Percentiles rank a stretch among this genome's conserved stretches.
phyloP scores from a whole-genome alignment of 306 rosid species.

The Castanospermum australe region DNA sequence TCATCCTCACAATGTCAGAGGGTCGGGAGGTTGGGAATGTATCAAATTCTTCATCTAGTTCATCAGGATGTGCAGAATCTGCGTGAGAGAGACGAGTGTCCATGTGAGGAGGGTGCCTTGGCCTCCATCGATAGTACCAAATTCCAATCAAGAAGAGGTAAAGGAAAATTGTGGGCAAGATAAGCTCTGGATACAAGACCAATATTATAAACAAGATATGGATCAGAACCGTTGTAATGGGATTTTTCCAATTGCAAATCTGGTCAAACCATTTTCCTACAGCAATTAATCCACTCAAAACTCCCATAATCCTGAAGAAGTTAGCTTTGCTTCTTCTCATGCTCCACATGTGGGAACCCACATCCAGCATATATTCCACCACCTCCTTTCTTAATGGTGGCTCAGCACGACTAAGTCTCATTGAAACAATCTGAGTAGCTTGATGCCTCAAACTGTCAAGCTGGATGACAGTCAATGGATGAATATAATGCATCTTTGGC shows the following conservation, averaged over 20 bases:
- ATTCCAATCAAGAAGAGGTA: conserved; percentile 96
- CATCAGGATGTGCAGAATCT: conserved; percentile 86
- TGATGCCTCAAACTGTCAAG: conserved; percentile 96
- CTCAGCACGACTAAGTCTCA: conserved; percentile 87
- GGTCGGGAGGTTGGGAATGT: conserved; percentile 83
- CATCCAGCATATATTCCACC: conserved; percentile 97
- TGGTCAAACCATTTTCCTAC: conserved; percentile 99
- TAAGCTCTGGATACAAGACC: conserved; percentile 96
- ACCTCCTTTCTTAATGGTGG: conserved; percentile 92
- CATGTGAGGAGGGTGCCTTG: conserved; percentile 99
- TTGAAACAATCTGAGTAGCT: conserved; percentile 86
- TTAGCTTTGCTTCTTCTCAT: conserved; percentile 98
- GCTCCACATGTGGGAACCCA: conserved; percentile 96
- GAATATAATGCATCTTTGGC: conserved; percentile 95
- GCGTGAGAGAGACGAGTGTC: conserved; percentile 97
- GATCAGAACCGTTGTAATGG: conserved; percentile 89
- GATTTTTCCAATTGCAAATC: conserved; percentile 93
- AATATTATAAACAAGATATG: conserved; percentile 84
- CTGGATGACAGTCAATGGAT: conserved; percentile 87
- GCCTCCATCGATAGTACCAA: conserved; percentile 98
- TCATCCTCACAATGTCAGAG: conserved; percentile 82
- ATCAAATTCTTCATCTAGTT: conserved; percentile 91
- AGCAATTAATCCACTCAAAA: conserved; percentile 87
- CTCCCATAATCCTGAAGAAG: conserved; percentile 89
- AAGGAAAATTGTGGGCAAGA: conserved; percentile 90